Base-by-base conservation (phyloP, 805 yeast species). In the Yamadazyma scolyti region DNA sequence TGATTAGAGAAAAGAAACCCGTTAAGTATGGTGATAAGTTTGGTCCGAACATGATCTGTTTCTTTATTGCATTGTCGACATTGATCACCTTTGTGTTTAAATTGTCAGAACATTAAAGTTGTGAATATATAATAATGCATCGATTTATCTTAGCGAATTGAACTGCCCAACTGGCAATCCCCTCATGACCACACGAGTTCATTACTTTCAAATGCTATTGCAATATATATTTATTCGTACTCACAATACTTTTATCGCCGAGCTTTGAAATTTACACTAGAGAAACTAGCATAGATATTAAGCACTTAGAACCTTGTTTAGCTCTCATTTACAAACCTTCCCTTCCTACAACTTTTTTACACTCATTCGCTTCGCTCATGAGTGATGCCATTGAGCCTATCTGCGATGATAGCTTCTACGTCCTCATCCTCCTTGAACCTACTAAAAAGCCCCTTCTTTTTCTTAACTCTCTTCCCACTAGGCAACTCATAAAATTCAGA, bases 31-130 rank as follows among this genome's bases (percentile, higher is more conserved):
- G 84, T 43, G 97, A 93, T 58, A 77, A 71, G 50, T 52, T 79
- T 39, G 98, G 98, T 0, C 97, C 97, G 11, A 79, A 81, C 42
- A 69, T 79, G 54, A 76, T 93, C 29, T 90, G 97, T 64, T 56
- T 61, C 12, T 81, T 82, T 31, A 67, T 93, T 44, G 80, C 84
- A 2, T 58, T 79, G 1, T 80, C 95, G 2, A 77, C 88, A 6
- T 61, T 75, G 17, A 66, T 73, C 18, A 73, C 83, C 2, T 81
- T 79, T 46, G 45, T 76, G 21, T 82, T 76, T 51, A 71, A 73
- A 46, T 44, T 51, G 28, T 30, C 69, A 24, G 69, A 73, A 27
- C 15, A 27, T 8, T 32, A 23, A 22, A 19, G 9, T 10, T 8
- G 7, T 19, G 9, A 9, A 19, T 7, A 19, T 19, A 19, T 19